A percentile compares a stretch with the other conserved stretches of the same genome.
Conservation (phyloP, 306 rosid species). For the Vigna unguiculata region DNA sequence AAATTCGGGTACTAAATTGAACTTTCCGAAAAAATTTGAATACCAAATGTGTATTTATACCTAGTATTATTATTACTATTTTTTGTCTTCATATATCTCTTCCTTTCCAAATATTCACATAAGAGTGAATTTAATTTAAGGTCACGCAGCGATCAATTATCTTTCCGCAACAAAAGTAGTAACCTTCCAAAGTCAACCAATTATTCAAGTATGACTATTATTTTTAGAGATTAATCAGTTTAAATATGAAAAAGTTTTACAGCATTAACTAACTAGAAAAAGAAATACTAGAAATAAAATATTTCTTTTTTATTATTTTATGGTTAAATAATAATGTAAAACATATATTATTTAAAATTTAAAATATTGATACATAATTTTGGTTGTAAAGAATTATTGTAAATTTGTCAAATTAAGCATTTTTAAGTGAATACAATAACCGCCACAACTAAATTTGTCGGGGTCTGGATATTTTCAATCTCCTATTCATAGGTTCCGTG, state of each 20-base stretch:
- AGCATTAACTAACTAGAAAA: no score
- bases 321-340: no score
- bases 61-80: neutral
- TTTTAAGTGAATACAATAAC: neutral
- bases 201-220: neutral
- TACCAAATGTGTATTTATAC: no score
- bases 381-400: neutral
- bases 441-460: slow-evolving; percentile 14
- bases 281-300: no score
- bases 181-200: neutral
- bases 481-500: neutral
- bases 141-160: no score
- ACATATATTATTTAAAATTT: neutral
- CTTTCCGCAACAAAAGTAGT: no score
- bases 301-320: no score
- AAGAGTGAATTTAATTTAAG: neutral
- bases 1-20: no score
- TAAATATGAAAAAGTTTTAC: no score
- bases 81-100: neutral
- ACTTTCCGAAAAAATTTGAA: no score
- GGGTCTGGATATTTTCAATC: neutral
- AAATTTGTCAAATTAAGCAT: neutral
- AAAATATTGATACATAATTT: neutral
- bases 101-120: neutral
- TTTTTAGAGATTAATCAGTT: no score